Percentiles rank a stretch among this genome's conserved stretches.
These are phyloP conservation scores for Apiospora hydei DNA, from an alignment of 2,329 filamentous ascomycete species.

Conservation along the genomic window DNA sequence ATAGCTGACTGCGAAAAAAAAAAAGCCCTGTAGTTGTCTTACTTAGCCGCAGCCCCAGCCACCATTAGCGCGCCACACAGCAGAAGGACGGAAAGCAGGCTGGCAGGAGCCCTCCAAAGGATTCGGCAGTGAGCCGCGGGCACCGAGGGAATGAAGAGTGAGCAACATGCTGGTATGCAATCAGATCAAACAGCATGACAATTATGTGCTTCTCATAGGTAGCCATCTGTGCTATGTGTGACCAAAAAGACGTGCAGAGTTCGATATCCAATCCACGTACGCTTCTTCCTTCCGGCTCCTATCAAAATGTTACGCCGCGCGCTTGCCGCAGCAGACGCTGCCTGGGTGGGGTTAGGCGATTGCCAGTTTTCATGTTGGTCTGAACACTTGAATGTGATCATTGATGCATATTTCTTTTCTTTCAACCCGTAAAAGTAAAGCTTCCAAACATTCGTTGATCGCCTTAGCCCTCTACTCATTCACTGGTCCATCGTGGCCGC, in stretches of 20 bases:
- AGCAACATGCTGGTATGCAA: background rate
- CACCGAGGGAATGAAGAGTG: background rate
- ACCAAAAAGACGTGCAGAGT: background rate
- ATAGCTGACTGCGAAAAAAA: background rate
- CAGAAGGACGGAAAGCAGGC: background rate
- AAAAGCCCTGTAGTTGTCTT: background rate
- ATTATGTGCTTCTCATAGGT: background rate
- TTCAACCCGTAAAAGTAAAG: background rate
- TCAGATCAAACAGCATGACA: background rate
- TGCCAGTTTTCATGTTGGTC: no score
- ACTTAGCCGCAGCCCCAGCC: conserved; percentile 8
- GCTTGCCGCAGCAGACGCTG: conserved; percentile 5
- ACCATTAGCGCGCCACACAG: conserved; percentile 7
- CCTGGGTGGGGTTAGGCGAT: background rate
- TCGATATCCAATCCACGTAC: background rate
- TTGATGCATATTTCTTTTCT: background rate
- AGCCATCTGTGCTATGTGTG: background rate
- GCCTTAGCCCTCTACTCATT: background rate
- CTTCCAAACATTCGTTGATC: background rate
- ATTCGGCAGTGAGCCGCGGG: background rate
- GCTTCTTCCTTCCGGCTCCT: background rate
- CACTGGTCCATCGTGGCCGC: background rate
- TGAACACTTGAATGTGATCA: background rate
- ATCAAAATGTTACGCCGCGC: conserved; percentile 1
- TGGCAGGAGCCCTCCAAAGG: background rate